Percentiles rank a stretch among this genome's conserved stretches.
phyloP scores from a whole-genome alignment of 75 land plant genomes.

The Pinus taeda region DNA sequence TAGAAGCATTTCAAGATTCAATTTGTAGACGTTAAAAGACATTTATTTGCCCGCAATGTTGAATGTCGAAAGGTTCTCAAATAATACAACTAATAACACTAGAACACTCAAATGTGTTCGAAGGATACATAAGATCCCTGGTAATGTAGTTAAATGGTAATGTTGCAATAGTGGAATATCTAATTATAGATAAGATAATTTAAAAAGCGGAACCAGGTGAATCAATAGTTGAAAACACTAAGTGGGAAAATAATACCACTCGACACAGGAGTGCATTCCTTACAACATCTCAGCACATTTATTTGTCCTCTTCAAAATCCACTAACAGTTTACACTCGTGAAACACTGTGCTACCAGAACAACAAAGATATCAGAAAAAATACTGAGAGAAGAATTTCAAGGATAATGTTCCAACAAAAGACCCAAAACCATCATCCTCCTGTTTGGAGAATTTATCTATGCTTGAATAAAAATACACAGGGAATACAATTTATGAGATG shows the following conservation, averaged over 20 bases:
- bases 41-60: neutral
- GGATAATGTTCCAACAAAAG: neutral
- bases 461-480: neutral
- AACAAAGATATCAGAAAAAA: neutral
- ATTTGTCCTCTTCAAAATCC: neutral
- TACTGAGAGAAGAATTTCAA: neutral
- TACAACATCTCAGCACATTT: conserved; percentile 2
- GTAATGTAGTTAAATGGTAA: neutral
- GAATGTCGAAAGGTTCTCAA: neutral
- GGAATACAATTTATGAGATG: neutral
- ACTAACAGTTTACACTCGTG: neutral
- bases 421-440: conserved; percentile 2
- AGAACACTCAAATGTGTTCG: neutral
- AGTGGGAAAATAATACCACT: conserved; percentile 1
- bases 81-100: neutral
- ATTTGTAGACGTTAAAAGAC: neutral
- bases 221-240: neutral
- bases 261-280: neutral
- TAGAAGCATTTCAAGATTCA: neutral
- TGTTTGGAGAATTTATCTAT: conserved; percentile 12
- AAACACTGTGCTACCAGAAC: neutral
- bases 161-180: neutral
- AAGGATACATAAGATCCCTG: neutral
- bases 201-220: neutral
- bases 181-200: neutral